Percentiles rank a stretch among this genome's conserved stretches.
These are phyloP conservation scores for Colletotrichum spaethianum DNA, from an alignment of 2,329 filamentous ascomycete species.

Conservation along the genomic window DNA sequence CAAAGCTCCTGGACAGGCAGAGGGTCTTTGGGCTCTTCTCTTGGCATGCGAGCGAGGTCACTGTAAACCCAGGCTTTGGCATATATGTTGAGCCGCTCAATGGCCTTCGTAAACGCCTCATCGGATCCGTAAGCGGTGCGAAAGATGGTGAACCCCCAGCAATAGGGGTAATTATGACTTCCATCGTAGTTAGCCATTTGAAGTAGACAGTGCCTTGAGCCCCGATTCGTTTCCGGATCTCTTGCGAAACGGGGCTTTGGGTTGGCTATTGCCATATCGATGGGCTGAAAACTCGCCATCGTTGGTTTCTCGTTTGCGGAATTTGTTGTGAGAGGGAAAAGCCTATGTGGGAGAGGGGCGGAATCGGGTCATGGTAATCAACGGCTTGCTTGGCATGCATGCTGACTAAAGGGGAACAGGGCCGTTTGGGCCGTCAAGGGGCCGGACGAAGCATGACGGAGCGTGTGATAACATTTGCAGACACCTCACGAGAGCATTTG, in stretches of 20 bases:
- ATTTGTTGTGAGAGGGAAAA: too few relatives aligned
- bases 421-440: too few relatives aligned
- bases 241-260: constrained; percentile 35
- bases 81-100: constrained; percentile 42
- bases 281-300: constrained; percentile 14
- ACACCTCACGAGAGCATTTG: too few relatives aligned
- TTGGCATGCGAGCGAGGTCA: constrained; percentile 10
- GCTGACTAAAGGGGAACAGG: too few relatives aligned
- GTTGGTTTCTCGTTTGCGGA: not conserved
- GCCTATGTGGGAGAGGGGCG: too few relatives aligned
- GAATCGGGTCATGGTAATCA: too few relatives aligned
- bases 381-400: too few relatives aligned
- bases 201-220: constrained; percentile 27
- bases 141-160: constrained; percentile 45
- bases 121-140: constrained; percentile 44
- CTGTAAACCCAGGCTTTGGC: constrained; percentile 33
- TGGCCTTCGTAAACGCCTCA: constrained; percentile 38
- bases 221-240: constrained; percentile 37
- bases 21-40: constrained; percentile 33
- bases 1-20: constrained; percentile 42
- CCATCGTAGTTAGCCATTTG: constrained; percentile 41
- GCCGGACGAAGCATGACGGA: too few relatives aligned
- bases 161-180: constrained; percentile 44
- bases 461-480: too few relatives aligned
- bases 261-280: constrained; percentile 42